Evolutionary conservation across 1,284 basidiomycete genomes (phyloP), one percentile per base, ranked within the genome.

Genomic region (Peniophora sp.): DNA sequence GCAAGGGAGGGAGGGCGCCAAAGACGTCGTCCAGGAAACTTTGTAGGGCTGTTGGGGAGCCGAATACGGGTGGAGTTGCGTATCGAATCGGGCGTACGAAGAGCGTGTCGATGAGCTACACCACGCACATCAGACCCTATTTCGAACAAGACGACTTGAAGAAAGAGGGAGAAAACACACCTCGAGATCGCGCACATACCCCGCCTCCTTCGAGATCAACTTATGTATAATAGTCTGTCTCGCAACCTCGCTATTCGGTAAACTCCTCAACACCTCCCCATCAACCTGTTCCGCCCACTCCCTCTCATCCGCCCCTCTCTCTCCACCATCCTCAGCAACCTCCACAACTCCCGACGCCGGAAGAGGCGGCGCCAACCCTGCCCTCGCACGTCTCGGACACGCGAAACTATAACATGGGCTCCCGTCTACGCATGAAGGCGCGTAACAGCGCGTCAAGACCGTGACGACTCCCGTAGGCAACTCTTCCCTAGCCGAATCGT

Each of bases 201-300:
- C 85, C 59, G 90, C 85, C 67, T 99, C 96, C 56, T 92, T 89
- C 61, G 80, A 81, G 56, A 99, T 89, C 38, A 95, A 83, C 66
- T 95, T 94, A 61, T 89, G 85, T 50, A 99, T 96, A 60, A 96
- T 87, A n/a, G 79, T n/a, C 68, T 98, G 96, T 10, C 94, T 82
- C 55, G 83, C 84, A 48, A 92, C 78, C 66, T 97, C 92, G 56
- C 78, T 81, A 50, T 84, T 77, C 0, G 87, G 80, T 11, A 97
- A 70, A 16, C 79, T 77, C 1, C 70, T 71, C 23, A 95, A 71
- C 12, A 96, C 66, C 47, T 85, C 71, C 17, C 70, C 69, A 47
- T 89, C 78, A 2, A 95, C 83, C 2, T 81, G 80, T 48, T 81
- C 76, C 2, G 79, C 72, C 93, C 94, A 97, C 19, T 88, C 86